phyloP scores from a whole-genome alignment of 805 yeast genomes.

The Sugiyamaella valdiviana region DNA sequence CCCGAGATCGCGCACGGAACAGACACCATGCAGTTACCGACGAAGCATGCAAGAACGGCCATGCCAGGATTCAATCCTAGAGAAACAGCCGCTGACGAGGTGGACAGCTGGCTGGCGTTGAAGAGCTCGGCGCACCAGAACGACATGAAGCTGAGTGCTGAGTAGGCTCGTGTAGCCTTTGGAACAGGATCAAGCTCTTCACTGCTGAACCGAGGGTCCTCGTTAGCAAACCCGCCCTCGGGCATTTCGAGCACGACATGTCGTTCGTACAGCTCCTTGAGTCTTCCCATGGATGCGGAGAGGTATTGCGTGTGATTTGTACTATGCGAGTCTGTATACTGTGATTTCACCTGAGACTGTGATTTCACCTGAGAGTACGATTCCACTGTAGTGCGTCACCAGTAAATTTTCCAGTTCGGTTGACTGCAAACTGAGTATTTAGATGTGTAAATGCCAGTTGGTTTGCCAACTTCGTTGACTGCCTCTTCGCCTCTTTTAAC shows the following conservation, averaged over 20 bases:
- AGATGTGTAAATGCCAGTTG: too few species aligned
- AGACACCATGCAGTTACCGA: constrained; percentile 14
- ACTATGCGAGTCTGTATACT: too few species aligned
- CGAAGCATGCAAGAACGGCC: constrained; percentile 13
- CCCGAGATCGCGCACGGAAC: constrained; percentile 13
- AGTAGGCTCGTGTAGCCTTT: background rate
- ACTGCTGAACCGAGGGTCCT: background rate
- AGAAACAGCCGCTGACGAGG: constrained; percentile 77
- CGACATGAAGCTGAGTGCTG: constrained; percentile 55
- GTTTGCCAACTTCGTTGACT: too few species aligned
- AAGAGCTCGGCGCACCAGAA: constrained; percentile 89
- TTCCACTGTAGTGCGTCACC: too few species aligned
- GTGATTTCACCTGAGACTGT: too few species aligned
- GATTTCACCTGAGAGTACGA: too few species aligned
- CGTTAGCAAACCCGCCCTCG: constrained; percentile 2
- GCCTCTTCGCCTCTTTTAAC: too few species aligned
- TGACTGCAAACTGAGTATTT: background rate
- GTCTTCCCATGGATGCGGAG: background rate
- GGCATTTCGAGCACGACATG: constrained; percentile 1
- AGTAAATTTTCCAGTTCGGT: background rate
- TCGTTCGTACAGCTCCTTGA: background rate
- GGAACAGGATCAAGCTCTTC: constrained; percentile 1
- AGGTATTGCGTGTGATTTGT: too few species aligned
- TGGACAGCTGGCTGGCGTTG: constrained; percentile 86
- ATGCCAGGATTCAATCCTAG: constrained; percentile 47